phyloP scores from a whole-genome alignment of 2,329 filamentous ascomycete species.

The Trichoderma hamatum region DNA sequence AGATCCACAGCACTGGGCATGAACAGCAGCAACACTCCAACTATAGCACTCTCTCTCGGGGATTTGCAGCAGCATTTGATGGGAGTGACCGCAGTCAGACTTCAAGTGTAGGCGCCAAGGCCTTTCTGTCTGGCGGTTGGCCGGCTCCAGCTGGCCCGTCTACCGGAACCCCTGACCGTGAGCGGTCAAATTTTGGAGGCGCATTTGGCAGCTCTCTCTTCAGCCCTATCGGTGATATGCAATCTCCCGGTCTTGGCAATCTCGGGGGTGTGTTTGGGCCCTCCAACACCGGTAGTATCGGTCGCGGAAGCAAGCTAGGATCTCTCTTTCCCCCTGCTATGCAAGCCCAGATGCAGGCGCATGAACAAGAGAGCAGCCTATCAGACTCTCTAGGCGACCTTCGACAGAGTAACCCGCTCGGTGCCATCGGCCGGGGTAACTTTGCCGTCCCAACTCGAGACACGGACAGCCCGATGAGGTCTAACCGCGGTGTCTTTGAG shows the following conservation, averaged over 20 bases:
- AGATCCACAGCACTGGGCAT: conserved; percentile 47
- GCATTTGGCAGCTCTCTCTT: conserved; percentile 82
- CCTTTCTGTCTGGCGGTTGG: conserved; percentile 70
- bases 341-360: conserved; percentile 85
- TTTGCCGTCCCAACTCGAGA: conserved; percentile 60
- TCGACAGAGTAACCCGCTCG: conserved; percentile 64
- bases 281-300: conserved; percentile 65
- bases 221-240: conserved; percentile 74
- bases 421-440: conserved; percentile 66
- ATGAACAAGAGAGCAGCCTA: conserved; percentile 66
- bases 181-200: conserved; percentile 57
- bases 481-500: conserved; percentile 58
- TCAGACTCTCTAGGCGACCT: conserved; percentile 62
- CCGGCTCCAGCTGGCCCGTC: conserved; percentile 59
- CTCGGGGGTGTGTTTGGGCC: conserved; percentile 72
- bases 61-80: conserved; percentile 59
- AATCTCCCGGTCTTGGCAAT: conserved; percentile 71
- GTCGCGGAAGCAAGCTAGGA: conserved; percentile 79
- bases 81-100: conserved; percentile 91
- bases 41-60: conserved; percentile 60
- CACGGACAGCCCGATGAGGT: conserved; percentile 61
- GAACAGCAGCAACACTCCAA: conserved; percentile 48
- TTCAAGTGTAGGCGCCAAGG: conserved; percentile 81
- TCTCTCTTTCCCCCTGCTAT: conserved; percentile 86
- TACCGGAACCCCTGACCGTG: conserved; percentile 68